Base-by-base conservation (phyloP, 495 filamentous ascomycete genomes). In the Xylaria venustula region DNA sequence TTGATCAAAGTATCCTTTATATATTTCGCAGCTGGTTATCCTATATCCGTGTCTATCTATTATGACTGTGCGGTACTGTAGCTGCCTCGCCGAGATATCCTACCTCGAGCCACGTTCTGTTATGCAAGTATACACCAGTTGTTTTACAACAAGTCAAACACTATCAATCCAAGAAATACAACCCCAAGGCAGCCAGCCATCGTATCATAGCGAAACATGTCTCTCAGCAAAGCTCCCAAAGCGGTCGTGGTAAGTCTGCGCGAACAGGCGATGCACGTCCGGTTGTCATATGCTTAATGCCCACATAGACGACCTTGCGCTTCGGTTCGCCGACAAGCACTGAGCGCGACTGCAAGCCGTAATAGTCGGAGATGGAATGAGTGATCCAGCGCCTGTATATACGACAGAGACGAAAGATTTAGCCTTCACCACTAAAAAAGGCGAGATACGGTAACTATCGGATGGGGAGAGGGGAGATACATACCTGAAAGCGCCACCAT, bases 311-410 rank as follows among this genome's bases (percentile, higher is more conserved):
- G 61, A 96, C 89, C 52, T 92, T 84, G 30, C 88, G 84, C 40
- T 86, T 84, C 15, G 91, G 90, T 65, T 88, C 79, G 19, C 90
- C 91, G 15, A 87, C 81, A 0, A 90, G 90, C 67, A 93, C 83
- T 2, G 88, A 91, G 81, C 89, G 92, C 42, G 91, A 93, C 49
- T 85, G 85, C 57, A 98, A 80, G 30, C 92, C 93, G 72, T 98
- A 98, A 73, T 98, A 98, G 7, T 87, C 80, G 20, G 91, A 95
- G 63, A 98, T 91, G 49, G 87, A 88, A 75, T 98, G 92, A 4
- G 97, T 92, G 56, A 98, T 84, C 90, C 91, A 98, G 50, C 94
- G 89, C 63, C 91, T 95, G 11, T 34, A 61, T 17, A 61, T 8
- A 8, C 34, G 41, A 64, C 26, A 62, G 58, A 52, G 46, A 61